Base-by-base conservation (phyloP, 2,329 filamentous ascomycete genomes). In the Trichoderma oligosporum region DNA sequence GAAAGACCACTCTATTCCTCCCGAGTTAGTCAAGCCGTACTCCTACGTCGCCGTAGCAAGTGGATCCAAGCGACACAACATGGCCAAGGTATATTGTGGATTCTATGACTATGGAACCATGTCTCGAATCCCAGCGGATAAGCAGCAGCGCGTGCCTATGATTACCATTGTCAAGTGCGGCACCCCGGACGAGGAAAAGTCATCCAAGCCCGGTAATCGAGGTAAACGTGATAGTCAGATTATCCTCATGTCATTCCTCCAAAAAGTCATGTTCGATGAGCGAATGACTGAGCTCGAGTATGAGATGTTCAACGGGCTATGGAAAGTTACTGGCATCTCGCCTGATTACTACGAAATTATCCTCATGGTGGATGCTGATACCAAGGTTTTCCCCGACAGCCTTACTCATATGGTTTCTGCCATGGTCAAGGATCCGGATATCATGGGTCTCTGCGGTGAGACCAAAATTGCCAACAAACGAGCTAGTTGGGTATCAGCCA, bases 211-310 rank as follows among this genome's bases (percentile, higher is more conserved):
- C 11, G 94, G 94, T 66, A 99, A 99, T 75, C 85, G 94, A 75
- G 95, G 94, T 74, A 99, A 99, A 81, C 90, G 94, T 71, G 94
- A 99, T 80, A 96, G 91, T 78, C 94, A 99, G 73, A 97, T 99
- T 68, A 94, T 99, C 65, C 82, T 99, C 64, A 99, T 99, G 94
- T 97, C 92, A 4, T 99, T 99, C 81, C 78, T 99, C 65, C 94
- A 99, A 71, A 99, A 99, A 78, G 94, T 99, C 69, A 99, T 99
- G 94, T 99, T 99, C 67, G 94, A 99, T 71, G 95, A 99, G 76
- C 89, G 94, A 61, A 99, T 99, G 94, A 99, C 95, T 16, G 93
- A 99, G 73, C 86, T 99, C 52, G 94, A 99, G 73, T 99, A 91
- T 69, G 94, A 99, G 71, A 97, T 99, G 89, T 99, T 99, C 79